Evolutionary conservation across 805 yeast genomes (phyloP), one percentile per base, ranked within the genome.

Genomic region (Torulaspora indica): DNA sequence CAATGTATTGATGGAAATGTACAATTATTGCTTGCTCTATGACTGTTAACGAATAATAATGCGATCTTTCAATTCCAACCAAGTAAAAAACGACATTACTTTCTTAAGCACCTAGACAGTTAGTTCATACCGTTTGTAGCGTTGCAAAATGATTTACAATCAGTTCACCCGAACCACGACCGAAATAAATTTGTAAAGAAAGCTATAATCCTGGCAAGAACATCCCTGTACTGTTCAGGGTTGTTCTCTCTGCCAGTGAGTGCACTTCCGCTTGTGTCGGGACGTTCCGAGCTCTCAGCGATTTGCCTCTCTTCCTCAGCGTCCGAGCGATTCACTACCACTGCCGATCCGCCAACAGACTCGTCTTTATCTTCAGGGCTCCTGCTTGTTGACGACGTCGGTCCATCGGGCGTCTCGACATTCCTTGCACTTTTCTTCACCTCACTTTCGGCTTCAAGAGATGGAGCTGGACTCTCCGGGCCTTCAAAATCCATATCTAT

Each of bases 401-500:
- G 35, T 6, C 27, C 17, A 18, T 20, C 31, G 14, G 50, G 17
- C 6, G 35, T 15, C 14, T 31, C 35, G 8, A 33, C 33, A 12
- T n/a, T n/a, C n/a, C n/a, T n/a, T n/a, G n/a, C n/a, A n/a, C 22
- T 23, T 6, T 13, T 20, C 5, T 34, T 31, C 12, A 32, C n/a
- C 7, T 25, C 35, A 4, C 33, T 8, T 17, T 42, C 29, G 10
- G 29, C 45, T 25, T 47, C 43, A n/a, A 47, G 33, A 3, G 53
- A 42, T 2, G 69, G 64, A 10, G 45, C 53, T 9, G 69, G 69
- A 6, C 63, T 56, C 7, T n/a, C 35, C 1, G 68, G 67, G 10
- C 53, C 64, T 15, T 49, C 49, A 34, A 43, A 46, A 24, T 43
- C 38, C 33, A 38, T 24, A 12, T 40, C 40, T 17, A 17, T 36